Evolutionary conservation across 768 basidiomycete species (phyloP).

Genomic region (Boletus coccyginus): DNA sequence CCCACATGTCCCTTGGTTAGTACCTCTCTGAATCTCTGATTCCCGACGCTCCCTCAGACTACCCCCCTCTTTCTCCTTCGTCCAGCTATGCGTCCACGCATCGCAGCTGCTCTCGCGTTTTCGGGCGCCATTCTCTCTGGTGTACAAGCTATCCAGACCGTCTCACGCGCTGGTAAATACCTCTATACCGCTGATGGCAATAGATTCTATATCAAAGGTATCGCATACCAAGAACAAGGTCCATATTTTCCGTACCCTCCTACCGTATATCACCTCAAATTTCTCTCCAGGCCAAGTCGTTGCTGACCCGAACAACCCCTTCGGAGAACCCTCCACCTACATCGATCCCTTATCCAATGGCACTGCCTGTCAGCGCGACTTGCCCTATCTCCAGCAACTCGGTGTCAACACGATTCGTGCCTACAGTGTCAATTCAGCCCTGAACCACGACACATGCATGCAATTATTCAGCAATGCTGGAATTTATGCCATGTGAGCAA

Average conservation of each 20-base stretch:
- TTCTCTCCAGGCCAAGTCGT: conserved; percentile 35
- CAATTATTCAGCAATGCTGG: conserved; percentile 65
- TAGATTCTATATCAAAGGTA: conserved; percentile 86
- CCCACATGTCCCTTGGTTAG: not conserved
- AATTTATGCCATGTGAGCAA: conserved; percentile 83
- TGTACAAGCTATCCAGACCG: conserved; percentile 63
- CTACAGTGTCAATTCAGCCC: conserved; percentile 80
- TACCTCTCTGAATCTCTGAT: not conserved
- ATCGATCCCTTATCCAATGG: conserved; percentile 74
- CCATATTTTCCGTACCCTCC: not conserved
- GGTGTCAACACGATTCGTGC: conserved; percentile 80
- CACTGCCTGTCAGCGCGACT: conserved; percentile 70
- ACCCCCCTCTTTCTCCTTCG: conserved; percentile 5
- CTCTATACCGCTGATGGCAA: conserved; percentile 73
- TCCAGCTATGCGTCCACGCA: conserved; percentile 27
- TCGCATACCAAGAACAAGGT: conserved; percentile 87
- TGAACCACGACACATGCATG: conserved; percentile 92
- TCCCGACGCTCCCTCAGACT: conserved; percentile 2
- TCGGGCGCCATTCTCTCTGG: conserved; percentile 42
- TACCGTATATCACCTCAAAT: not conserved
- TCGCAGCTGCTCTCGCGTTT: conserved; percentile 32
- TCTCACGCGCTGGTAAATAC: conserved; percentile 74
- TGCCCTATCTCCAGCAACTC: conserved; percentile 73
- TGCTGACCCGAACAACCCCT: conserved; percentile 52
- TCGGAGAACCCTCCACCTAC: conserved; percentile 71